These are phyloP conservation scores for Leccinum fallax DNA, from an alignment of 1,284 basidiomycete genomes.

Conservation along the genomic window DNA sequence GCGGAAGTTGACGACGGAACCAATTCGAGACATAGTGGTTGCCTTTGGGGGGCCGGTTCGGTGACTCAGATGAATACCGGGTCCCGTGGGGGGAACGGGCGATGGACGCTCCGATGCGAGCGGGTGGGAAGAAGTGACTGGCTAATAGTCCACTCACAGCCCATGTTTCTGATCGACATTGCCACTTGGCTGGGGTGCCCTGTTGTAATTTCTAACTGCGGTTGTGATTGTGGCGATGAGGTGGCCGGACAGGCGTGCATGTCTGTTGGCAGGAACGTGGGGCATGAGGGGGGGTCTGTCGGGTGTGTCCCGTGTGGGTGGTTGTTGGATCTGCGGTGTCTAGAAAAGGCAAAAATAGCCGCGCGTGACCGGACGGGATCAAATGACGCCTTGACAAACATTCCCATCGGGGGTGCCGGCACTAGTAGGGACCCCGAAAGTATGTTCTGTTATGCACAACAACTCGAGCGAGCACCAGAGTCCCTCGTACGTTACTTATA, in stretches of 20 bases:
- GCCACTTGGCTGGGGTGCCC: not conserved
- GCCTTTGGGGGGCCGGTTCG: conserved; percentile 15
- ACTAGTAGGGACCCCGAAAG: conserved; percentile 24
- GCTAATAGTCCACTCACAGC: not conserved
- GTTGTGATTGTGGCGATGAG: conserved; percentile 18
- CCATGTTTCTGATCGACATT: conserved; percentile 1
- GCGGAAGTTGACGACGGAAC: conserved; percentile 30
- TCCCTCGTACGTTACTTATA: conserved; percentile 37
- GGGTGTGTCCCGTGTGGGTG: conserved; percentile 1
- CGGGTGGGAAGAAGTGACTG: conserved; percentile 12
- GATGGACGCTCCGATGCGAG: conserved; percentile 13
- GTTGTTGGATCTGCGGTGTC: conserved; percentile 15
- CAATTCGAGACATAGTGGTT: conserved; percentile 31
- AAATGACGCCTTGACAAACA: conserved; percentile 19
- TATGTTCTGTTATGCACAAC: conserved; percentile 13
- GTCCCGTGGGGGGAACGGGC: not conserved
- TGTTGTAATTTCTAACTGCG: not conserved
- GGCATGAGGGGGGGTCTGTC: not conserved
- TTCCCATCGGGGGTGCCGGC: conserved; percentile 27
- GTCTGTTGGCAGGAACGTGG: conserved; percentile 3
- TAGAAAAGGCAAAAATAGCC: conserved; percentile 12
- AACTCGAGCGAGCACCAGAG: conserved; percentile 3
- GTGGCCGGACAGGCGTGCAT: not conserved
- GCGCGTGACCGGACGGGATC: conserved; percentile 20
- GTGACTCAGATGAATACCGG: conserved; percentile 14